A percentile compares a stretch with the other conserved stretches of the same genome.
phyloP scores from a whole-genome alignment of 164 flowering plant species.

The Tetracentron sinense region DNA sequence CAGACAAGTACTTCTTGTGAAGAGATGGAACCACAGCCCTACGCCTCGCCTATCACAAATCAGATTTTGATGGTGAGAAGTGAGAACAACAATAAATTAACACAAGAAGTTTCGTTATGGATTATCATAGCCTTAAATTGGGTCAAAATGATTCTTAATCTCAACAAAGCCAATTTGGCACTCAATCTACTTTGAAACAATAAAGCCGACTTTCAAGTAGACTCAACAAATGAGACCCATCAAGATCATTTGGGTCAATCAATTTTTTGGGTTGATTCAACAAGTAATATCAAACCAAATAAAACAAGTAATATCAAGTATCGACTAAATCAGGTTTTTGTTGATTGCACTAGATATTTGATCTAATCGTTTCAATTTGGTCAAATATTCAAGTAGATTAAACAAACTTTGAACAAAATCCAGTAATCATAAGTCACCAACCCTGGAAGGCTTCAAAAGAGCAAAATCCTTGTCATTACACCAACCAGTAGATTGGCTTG shows the following conservation, averaged over 20 bases:
- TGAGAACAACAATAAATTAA: neutral
- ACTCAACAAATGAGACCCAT: neutral
- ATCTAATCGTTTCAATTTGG: neutral
- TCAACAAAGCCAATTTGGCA: neutral
- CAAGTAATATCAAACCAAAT: neutral
- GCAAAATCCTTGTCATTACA: neutral
- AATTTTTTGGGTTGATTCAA: neutral
- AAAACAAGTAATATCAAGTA: neutral
- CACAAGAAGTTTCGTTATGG: neutral
- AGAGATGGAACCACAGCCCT: constrained; percentile 97
- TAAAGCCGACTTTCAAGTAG: no score
- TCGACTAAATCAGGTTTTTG: neutral
- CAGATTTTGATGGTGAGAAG: constrained; percentile 6
- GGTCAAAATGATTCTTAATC: neutral
- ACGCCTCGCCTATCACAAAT: constrained; percentile 64
- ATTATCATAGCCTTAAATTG: no score
- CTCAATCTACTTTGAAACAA: neutral
- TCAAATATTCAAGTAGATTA: neutral
- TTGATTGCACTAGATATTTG: neutral
- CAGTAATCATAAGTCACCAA: neutral
- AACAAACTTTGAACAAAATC: neutral
- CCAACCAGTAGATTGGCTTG: neutral
- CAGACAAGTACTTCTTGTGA: constrained; percentile 84
- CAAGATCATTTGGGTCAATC: neutral
- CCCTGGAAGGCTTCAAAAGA: neutral